Base-by-base conservation (phyloP, 2,329 filamentous ascomycete genomes). In the Pyrenophora graminea region DNA sequence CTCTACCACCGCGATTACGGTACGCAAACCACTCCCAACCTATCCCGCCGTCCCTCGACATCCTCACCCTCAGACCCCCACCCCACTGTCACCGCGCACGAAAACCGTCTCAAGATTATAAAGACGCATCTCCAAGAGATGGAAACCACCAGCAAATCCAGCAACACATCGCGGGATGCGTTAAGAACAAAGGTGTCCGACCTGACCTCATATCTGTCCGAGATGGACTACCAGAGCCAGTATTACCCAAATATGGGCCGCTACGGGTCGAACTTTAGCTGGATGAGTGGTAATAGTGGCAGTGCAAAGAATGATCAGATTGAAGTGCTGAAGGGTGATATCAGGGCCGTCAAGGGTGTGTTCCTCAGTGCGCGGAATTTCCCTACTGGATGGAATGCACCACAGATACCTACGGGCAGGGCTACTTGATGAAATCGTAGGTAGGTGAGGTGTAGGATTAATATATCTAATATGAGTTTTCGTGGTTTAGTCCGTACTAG, bases 1-100 rank as follows among this genome's bases (percentile, higher is more conserved):
- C 82, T 92, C 55, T 94, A 90, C 74, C 89, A 92, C 71, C 84
- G 89, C 39, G 90, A 94, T 67, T 82, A 90, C 53, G 89, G 88
- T 57, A 89, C 89, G 1, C 90, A 94, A 72, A 94, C 90, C 0
- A 85, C 84, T 0, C 79, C 79, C 1, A 76, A 76, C 0, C 70
- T 78, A 2, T 79, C 79, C 3, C 75, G 77, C 5, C 62, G 71
- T 19, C 61, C 69, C 3, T 69, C 70, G 1, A 53, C 67, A 8
- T 56, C 66, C 6, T 55, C 62, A 10, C 27, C 8, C 5, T 33
- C 53, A 3, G 59, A 68, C 23, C 53, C 58, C 12, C 68, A 71
- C 49, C 54, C 66, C 21, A 54, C 68, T 3, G 64, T 72, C 9
- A 64, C 62, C 39, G 63, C 58, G 8, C 78, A 83, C 44, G 65